Base-by-base conservation (phyloP, 106 monocot species). In the Dendrobium officinale region DNA sequence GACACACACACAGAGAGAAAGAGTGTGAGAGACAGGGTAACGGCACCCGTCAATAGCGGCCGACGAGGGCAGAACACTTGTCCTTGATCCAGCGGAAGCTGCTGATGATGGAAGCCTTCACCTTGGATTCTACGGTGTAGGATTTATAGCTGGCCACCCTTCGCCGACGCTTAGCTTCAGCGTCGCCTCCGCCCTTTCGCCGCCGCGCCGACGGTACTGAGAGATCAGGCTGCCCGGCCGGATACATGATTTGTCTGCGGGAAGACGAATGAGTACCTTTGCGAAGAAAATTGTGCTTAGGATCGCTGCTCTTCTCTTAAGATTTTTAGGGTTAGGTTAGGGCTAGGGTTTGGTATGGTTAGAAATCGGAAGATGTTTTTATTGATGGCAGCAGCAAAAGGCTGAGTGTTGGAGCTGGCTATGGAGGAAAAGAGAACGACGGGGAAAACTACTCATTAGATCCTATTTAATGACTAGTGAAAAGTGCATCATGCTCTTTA, bases 51-150 rank as follows among this genome's bases (percentile, higher is more conserved):
- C 43, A 74, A 74, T 29, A 74, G 74, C 74, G 74, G 7, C 74
- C 43, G 41, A 74, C 42, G n/a, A 74, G 74, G 74, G 74, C 43
- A 19, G 74, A 20, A 67, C 73, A 75, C 20, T 78, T 67, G n/a
- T 51, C 54, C 44, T 81, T 85, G 77, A 85, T 68, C 85, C 85
- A 85, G 10, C 42, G 40, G 42, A 80, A 9, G 33, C 76, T 31
- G 37, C 72, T 17, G 13, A 70, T 66, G 26, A 83, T 33, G 9
- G 81, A 81, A 10, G 58, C 75, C 75, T 73, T 78, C 17, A 77
- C 67, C 77, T 67, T 78, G 42, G 80, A 77, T 42, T 85, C 80
- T 18, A 72, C 80, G 37, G 76, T 72, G 55, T 85, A 85, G 6
- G 68, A 11, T 67, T 64, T 80, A 75, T 85, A 85, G 9, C 26